phyloP scores from a whole-genome alignment of 257 asterid genomes.

The Misopates orontium region DNA sequence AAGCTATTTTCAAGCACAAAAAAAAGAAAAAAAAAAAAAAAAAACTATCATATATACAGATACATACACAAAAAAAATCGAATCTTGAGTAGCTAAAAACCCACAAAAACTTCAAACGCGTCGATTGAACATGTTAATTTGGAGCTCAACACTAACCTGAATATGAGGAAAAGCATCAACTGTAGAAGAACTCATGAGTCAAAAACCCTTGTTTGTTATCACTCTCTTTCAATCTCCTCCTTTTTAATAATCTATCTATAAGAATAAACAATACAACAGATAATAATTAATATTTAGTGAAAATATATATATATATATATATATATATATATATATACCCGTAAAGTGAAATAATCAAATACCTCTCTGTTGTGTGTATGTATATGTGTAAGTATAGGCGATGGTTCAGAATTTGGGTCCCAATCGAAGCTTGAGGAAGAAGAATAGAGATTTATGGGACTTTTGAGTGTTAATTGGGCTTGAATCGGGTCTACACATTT shows the following conservation, averaged over 20 bases:
- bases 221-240: no score
- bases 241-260: no score
- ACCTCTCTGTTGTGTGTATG: slow-evolving; percentile 21
- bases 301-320: no score
- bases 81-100: slow-evolving; percentile 16
- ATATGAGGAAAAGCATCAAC: slow-evolving; percentile 41
- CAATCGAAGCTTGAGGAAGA: slow-evolving; percentile 1
- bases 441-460: slow-evolving; percentile 12
- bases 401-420: neutral
- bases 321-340: no score
- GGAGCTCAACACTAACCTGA: slow-evolving; percentile 40
- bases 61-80: neutral
- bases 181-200: slow-evolving; percentile 43
- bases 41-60: neutral
- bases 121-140: neutral
- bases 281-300: no score
- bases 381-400: neutral
- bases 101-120: neutral
- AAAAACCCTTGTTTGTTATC: slow-evolving; percentile 20
- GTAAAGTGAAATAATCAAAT: no score
- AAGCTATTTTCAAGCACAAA: neutral
- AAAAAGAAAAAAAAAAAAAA: no score
- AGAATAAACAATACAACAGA: no score
- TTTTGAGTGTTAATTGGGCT: no score
- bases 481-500: no score